Evolutionary conservation across 176 grass and related monocot species (phyloP).

Genomic region (Themeda triandra): DNA sequence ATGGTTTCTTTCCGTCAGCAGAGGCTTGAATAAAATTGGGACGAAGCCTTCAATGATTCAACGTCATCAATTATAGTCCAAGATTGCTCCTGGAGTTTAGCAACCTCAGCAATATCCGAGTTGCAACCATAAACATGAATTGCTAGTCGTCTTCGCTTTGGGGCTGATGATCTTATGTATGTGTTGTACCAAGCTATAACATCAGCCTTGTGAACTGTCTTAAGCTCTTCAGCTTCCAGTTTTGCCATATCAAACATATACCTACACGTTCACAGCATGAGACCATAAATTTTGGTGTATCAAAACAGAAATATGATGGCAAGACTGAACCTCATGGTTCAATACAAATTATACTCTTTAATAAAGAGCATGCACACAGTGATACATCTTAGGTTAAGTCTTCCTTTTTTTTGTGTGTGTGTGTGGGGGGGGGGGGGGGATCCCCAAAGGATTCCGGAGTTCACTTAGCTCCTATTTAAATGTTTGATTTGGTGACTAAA

Average conservation of each 20-base stretch:
- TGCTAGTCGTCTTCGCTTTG: slow-evolving; percentile 61
- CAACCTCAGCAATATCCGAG: slow-evolving; percentile 46
- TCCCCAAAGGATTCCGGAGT: too few species aligned
- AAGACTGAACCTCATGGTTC: neutral
- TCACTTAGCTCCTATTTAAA: too few species aligned
- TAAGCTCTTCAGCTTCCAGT: slow-evolving; percentile 91
- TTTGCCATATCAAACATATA: slow-evolving; percentile 83
- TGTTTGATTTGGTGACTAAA: too few species aligned
- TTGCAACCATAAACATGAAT: slow-evolving; percentile 88
- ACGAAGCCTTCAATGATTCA: slow-evolving; percentile 57
- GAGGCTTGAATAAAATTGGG: slow-evolving; percentile 80
- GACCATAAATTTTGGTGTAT: neutral
- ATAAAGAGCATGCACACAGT: neutral
- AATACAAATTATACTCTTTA: neutral
- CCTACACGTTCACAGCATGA: slow-evolving; percentile 32
- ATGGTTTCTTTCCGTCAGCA: slow-evolving; percentile 45
- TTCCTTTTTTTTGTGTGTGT: too few species aligned
- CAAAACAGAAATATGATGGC: neutral
- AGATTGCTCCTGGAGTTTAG: slow-evolving; percentile 55
- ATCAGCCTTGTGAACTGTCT: slow-evolving; percentile 73
- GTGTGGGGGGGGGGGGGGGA: too few species aligned
- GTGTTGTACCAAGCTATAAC: slow-evolving; percentile 74
- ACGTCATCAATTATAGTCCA: slow-evolving; percentile 68
- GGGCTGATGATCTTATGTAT: slow-evolving; percentile 62
- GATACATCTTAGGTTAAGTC: too few species aligned